Base-by-base conservation (phyloP, 1,284 basidiomycete genomes). In the Papiliotrema fonsecae region DNA sequence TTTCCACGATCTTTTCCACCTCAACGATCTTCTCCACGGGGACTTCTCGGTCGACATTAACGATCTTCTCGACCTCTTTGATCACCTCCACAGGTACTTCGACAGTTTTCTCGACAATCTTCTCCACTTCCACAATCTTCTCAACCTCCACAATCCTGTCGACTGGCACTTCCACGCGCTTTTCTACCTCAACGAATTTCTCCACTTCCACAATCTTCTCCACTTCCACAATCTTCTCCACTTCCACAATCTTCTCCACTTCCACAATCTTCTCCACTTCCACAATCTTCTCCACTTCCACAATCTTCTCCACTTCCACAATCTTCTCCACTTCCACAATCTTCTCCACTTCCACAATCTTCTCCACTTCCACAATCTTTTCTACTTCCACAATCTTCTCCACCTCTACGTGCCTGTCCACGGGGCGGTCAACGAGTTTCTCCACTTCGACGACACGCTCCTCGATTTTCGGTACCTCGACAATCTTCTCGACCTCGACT, bases 211-310 rank as follows among this genome's bases (percentile, higher is more conserved):
- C 38, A 16, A 56, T 54, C 49, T 58, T 60, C 42, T 67, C 63
- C n/a, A n/a, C n/a, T 65, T 18, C n/a, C 16, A 41, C 39, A 37
- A 64, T 54, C 53, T 54, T 54, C 26, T 60, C 57, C 25, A 75
- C 39, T 30, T 60, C 69, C 73, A 76, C 59, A 49, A 40, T 52
- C 47, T 55, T 59, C 75, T 78, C 54, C 30, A 71, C 60, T 42
- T 80, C 81, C 47, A 81, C 76, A 21, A 58, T 56, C 51, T 58
- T 61, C 42, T 69, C 63, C 13, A 67, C 59, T 16, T 54, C 22
- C 41, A 36, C 43, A 18, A 28, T 37, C n/a, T n/a, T n/a, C n/a
- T n/a, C n/a, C n/a, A n/a, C n/a, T n/a, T n/a, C n/a, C 11, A 71
- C 64, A 13, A 63, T 57, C 45, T 35, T 58, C 54, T 67, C 63